phyloP scores from a whole-genome alignment of 208 protist species.

The Crithidia bombi region DNA sequence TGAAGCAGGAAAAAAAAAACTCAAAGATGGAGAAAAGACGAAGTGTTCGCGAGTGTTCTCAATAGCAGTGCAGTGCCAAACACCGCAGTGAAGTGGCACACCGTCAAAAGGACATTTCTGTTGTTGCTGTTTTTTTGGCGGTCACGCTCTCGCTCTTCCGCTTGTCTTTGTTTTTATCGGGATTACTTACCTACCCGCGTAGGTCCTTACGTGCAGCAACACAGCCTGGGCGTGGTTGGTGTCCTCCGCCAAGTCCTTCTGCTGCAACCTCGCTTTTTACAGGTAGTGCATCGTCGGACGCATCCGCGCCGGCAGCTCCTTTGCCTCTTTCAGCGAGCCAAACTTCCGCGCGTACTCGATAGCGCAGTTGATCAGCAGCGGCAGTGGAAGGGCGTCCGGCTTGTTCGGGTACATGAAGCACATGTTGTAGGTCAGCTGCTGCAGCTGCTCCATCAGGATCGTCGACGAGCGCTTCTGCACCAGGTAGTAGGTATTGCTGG shows the following conservation, averaged over 20 bases:
- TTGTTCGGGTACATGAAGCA: conserved; percentile 78
- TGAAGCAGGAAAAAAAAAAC: conserved; percentile 12
- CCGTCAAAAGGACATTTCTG: too few species aligned
- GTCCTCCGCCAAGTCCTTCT: too few species aligned
- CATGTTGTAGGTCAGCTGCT: conserved; percentile 50
- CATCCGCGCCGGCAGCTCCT: conserved; percentile 34
- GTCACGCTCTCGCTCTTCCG: too few species aligned
- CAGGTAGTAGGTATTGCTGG: conserved; percentile 48
- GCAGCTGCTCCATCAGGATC: conserved; percentile 37
- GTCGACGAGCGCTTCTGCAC: conserved; percentile 28
- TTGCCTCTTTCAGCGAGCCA: conserved; percentile 29
- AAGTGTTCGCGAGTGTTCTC: too few species aligned
- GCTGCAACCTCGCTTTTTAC: too few species aligned
- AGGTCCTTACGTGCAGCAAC: too few species aligned
- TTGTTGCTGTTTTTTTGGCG: too few species aligned
- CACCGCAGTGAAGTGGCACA: too few species aligned
- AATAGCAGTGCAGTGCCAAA: too few species aligned
- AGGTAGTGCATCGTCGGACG: conserved; percentile 66
- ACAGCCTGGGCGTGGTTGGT: too few species aligned
- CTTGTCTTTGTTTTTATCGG: too few species aligned
- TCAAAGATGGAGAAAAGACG: conserved; percentile 7
- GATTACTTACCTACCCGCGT: too few species aligned
- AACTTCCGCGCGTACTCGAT: conserved; percentile 64
- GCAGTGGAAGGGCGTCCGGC: conserved; percentile 58
- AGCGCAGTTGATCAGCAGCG: conserved; percentile 67